Base-by-base conservation (phyloP, 768 basidiomycete genomes). In the Boletus subparvulus region DNA sequence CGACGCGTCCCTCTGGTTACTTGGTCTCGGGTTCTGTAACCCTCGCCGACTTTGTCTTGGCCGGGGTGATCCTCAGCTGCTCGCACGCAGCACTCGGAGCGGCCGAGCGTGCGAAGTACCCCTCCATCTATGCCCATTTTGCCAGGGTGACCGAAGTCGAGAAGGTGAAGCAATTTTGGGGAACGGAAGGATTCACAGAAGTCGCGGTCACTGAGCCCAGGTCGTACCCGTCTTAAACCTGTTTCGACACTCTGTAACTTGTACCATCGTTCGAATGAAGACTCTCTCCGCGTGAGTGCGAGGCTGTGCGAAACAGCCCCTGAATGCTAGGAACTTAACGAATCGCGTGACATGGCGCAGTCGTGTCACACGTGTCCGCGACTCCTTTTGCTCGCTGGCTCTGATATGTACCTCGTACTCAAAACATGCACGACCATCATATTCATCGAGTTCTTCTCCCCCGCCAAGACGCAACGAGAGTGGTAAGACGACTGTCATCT, bases 11-110 rank as follows among this genome's bases (percentile, higher is more conserved):
- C 0, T 66, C 64, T 4, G 64, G 54, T 1, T 61, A 63, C 41
- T 24, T 69, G 36, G 61, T 62, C 6, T 30, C 35, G 10, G 55
- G 62, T 32, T 45, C 47, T 7, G 24, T 67, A 17, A 60, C 61
- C 4, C 61, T 69, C 6, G 63, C 65, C 2, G 67, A 67, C 41
- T 32, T 63, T 19, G 6, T 61, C 8, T 11, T 69, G 19, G 63
- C 55, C 0, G 50, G 52, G 6, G 19, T 33, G 24, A 26, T 36
- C 16, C 28, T 3, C 4, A 16, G 5, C 4, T 10, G 24, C 35
- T n/a, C 54, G 17, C 4, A 6, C 6, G 10, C 24, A 3, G 36
- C 60, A 1, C 55, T 64, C 3, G 63, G 61, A 6, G 45, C 47
- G 0, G 50, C 44, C 0, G 59, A 65, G 17, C 56, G 68, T 17